Conservation (phyloP, 805 yeast species). For the Candida mattraensis region DNA sequence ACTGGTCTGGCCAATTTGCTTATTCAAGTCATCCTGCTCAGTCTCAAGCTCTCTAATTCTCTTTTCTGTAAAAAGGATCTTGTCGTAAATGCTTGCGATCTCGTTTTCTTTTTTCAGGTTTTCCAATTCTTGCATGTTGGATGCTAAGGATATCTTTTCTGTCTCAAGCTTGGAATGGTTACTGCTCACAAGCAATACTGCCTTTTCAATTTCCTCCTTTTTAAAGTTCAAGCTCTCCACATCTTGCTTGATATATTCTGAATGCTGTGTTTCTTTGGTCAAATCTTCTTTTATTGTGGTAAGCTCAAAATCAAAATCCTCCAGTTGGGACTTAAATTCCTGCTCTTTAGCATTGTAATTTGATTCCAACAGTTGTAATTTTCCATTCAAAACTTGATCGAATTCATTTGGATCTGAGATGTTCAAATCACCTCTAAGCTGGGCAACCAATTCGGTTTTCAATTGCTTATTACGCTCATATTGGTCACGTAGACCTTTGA, state of each 20-base stretch:
- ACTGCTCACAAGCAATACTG: constrained; percentile 37
- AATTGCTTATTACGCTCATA: constrained; percentile 22
- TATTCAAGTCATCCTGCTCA: constrained; percentile 52
- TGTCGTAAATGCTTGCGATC: constrained; percentile 30
- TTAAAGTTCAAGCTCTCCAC: constrained; percentile 36
- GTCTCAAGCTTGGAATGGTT: constrained; percentile 49
- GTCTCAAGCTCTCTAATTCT: constrained; percentile 39
- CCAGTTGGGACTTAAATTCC: constrained; percentile 10
- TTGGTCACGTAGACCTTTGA: constrained; percentile 36
- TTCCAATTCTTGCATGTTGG: constrained; percentile 37
- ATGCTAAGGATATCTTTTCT: constrained; percentile 43
- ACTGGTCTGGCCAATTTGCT: constrained; percentile 50
- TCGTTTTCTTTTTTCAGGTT: constrained; percentile 30
- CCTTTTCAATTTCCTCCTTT: constrained; percentile 37
- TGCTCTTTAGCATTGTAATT: constrained; percentile 3
- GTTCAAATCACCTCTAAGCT: constrained; percentile 8
- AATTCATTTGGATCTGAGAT: constrained; percentile 11
- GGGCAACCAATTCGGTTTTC: constrained; percentile 12
- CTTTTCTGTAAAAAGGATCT: constrained; percentile 40
- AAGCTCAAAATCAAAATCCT: constrained; percentile 17
- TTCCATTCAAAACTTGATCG: constrained; percentile 7
- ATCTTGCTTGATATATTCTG: constrained; percentile 43
- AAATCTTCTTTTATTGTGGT: constrained; percentile 32
- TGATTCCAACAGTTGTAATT: constrained; percentile 4
- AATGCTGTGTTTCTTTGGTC: constrained; percentile 44